phyloP scores from a whole-genome alignment of 371 early-diverging fungal genomes.

The Actinomortierella ambigua region DNA sequence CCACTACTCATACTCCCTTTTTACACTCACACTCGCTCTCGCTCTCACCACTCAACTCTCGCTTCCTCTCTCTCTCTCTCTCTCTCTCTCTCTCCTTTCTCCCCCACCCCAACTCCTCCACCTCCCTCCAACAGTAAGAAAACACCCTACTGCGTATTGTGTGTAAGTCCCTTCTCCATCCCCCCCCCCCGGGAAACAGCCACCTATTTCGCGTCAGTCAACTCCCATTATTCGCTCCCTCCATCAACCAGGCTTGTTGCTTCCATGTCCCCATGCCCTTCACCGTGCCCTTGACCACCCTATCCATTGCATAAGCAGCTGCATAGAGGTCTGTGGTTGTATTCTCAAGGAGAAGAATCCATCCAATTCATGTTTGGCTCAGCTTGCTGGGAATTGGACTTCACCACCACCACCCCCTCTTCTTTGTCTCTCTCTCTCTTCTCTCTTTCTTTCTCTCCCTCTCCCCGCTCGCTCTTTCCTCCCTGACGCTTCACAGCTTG shows the following conservation, averaged over 20 bases:
- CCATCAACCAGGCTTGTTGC: too few relatives aligned
- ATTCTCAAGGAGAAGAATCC: too few relatives aligned
- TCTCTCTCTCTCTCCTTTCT: not conserved
- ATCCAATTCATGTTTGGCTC: not conserved
- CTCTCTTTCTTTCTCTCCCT: not conserved
- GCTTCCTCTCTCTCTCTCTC: not conserved
- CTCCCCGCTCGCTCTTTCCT: not conserved
- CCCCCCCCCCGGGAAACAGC: too few relatives aligned
- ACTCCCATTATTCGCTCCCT: too few relatives aligned
- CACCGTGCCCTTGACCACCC: too few relatives aligned
- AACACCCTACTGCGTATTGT: too few relatives aligned
- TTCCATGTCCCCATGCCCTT: too few relatives aligned
- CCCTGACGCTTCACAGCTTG: not conserved
- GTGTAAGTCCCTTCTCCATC: too few relatives aligned
- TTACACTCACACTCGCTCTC: not conserved
- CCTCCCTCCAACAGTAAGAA: not conserved
- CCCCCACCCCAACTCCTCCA: not conserved
- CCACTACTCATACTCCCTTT: not conserved
- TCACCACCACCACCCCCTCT: not conserved
- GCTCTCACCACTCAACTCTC: constrained; percentile 1
- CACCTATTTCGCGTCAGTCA: too few relatives aligned
- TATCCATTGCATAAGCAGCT: too few relatives aligned
- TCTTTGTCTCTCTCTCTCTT: not conserved
- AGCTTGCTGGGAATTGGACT: too few relatives aligned
- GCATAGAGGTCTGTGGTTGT: too few relatives aligned